phyloP scores from a whole-genome alignment of 257 asterid genomes.

The Petrea volubilis region DNA sequence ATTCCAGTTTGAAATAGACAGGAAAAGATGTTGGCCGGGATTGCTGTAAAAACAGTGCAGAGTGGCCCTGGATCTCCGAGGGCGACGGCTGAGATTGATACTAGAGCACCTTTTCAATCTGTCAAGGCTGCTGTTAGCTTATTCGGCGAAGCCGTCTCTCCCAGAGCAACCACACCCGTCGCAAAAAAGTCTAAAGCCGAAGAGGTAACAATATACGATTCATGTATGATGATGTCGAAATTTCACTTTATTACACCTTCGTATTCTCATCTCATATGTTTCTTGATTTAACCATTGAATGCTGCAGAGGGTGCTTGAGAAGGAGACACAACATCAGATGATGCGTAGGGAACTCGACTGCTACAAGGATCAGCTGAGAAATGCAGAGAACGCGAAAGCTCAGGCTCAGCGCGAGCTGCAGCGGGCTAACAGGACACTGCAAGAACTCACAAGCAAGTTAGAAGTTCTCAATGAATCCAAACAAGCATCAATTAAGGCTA shows the following conservation, averaged over 20 bases:
- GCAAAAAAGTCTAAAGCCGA: slow-evolving; percentile 56
- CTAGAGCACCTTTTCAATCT: slow-evolving; percentile 71
- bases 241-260: no score
- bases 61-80: slow-evolving; percentile 40
- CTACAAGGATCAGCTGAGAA: slow-evolving; percentile 50
- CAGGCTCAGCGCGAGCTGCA: slow-evolving; percentile 65
- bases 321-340: slow-evolving; percentile 72
- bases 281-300: no score
- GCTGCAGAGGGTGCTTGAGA: slow-evolving; percentile 78
- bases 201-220: slow-evolving; percentile 46
- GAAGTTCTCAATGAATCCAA: slow-evolving; percentile 58
- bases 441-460: slow-evolving; percentile 67
- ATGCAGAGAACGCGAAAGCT: slow-evolving; percentile 51
- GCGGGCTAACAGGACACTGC: slow-evolving; percentile 59
- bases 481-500: slow-evolving; percentile 55
- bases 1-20: slow-evolving; percentile 23
- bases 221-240: no score
- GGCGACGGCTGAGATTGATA: slow-evolving; percentile 55
- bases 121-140: slow-evolving; percentile 82
- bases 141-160: slow-evolving; percentile 59
- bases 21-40: slow-evolving; percentile 42
- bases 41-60: slow-evolving; percentile 37
- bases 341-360: slow-evolving; percentile 54
- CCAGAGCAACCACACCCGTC: slow-evolving; percentile 27
- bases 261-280: no score